These are phyloP conservation scores for Populus deltoides DNA, from an alignment of 345 rosid species.

Conservation along the genomic window DNA sequence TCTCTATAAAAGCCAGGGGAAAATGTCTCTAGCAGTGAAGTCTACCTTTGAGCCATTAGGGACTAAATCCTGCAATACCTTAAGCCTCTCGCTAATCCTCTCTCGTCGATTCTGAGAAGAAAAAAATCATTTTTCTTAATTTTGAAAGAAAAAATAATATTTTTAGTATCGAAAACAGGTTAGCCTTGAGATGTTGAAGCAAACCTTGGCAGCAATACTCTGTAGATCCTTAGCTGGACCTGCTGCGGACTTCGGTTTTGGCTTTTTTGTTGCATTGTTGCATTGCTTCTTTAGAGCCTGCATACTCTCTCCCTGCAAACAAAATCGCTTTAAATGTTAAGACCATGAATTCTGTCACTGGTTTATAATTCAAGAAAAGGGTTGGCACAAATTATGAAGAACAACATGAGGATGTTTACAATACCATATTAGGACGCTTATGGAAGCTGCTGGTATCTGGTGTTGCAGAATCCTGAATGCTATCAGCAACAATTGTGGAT, in stretches of 20 bases:
- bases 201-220: constrained; percentile 93
- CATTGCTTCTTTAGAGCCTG: constrained; percentile 61
- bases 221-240: constrained; percentile 71
- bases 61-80: constrained; percentile 75
- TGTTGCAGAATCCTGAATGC: constrained; percentile 33
- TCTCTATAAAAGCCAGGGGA: not conserved
- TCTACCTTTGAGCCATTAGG: constrained; percentile 87
- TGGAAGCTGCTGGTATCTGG: constrained; percentile 38
- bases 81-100: constrained; percentile 84
- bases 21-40: not conserved
- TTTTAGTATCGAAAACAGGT: not conserved
- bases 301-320: constrained; percentile 42
- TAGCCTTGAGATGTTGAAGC: constrained; percentile 2
- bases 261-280: constrained; percentile 35
- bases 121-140: constrained; percentile 20
- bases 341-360: not conserved
- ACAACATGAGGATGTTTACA: not conserved
- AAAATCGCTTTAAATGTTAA: not conserved
- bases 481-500: constrained; percentile 42
- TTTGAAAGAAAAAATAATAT: not conserved
- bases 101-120: constrained; percentile 76
- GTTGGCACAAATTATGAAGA: not conserved
- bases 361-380: not conserved
- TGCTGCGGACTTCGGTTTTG: constrained; percentile 44
- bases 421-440: constrained; percentile 62